These are phyloP conservation scores for Pulveroboletus sp. DNA, from an alignment of 768 basidiomycete species.

Conservation along the genomic window DNA sequence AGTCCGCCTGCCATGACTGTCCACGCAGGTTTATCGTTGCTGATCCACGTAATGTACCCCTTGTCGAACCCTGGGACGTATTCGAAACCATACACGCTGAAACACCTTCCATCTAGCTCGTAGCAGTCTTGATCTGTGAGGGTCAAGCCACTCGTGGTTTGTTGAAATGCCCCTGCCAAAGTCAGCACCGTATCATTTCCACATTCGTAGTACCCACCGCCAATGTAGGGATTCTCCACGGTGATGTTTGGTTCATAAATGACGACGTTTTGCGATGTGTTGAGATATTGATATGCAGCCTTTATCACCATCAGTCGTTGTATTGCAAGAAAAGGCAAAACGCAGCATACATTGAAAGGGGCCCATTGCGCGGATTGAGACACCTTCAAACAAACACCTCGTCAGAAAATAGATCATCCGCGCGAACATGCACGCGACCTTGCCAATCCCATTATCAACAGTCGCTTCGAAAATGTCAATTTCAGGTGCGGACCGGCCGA, in stretches of 20 bases:
- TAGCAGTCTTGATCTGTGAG: constrained; percentile 46
- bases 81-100: constrained; percentile 53
- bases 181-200: constrained; percentile 5
- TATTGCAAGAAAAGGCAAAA: not conserved
- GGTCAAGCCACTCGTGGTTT: constrained; percentile 37
- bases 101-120: constrained; percentile 38
- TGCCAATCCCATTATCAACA: constrained; percentile 28
- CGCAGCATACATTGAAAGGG: constrained; percentile 29
- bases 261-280: constrained; percentile 31
- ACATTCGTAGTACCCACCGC: constrained; percentile 30
- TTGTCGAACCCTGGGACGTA: constrained; percentile 49
- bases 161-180: constrained; percentile 34
- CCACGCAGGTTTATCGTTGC: constrained; percentile 53
- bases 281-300: constrained; percentile 44
- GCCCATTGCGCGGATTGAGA: constrained; percentile 55
- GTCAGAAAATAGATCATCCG: constrained; percentile 6
- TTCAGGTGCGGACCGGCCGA: constrained; percentile 56
- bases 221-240: constrained; percentile 42
- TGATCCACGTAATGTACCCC: constrained; percentile 71
- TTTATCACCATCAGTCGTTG: constrained; percentile 10
- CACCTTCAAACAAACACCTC: constrained; percentile 31
- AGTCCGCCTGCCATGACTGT: constrained; percentile 50
- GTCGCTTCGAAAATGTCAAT: constrained; percentile 59
- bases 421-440: constrained; percentile 26
- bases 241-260: constrained; percentile 39